Conservation (phyloP, 495 filamentous ascomycete genomes). For the Podospora anserina region DNA sequence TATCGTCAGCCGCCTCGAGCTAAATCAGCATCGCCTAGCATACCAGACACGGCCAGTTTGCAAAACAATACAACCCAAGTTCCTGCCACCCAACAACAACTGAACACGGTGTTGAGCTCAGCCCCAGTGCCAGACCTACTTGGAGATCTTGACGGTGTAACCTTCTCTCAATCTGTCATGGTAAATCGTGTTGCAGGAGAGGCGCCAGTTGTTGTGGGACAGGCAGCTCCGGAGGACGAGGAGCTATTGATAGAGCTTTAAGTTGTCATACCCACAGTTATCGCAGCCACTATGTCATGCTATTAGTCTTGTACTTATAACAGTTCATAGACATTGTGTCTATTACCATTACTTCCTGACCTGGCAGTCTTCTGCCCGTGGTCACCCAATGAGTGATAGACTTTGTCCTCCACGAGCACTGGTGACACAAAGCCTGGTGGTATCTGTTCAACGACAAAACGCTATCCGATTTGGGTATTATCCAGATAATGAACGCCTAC, state of each 20-base stretch:
- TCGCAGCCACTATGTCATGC: not conserved
- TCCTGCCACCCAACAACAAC: not conserved
- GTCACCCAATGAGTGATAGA: not conserved
- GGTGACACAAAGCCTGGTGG: not conserved
- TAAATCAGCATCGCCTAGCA: not conserved
- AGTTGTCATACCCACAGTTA: not conserved
- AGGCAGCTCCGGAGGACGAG: not conserved
- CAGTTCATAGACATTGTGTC: too few relatives aligned
- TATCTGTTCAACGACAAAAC: not conserved
- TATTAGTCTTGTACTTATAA: not conserved
- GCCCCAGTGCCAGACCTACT: not conserved
- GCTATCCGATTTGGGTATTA: not conserved
- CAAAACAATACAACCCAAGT: not conserved
- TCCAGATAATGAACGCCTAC: not conserved
- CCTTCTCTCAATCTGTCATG: not conserved
- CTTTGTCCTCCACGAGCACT: not conserved
- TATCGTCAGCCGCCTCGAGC: not conserved
- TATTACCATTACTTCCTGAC: too few relatives aligned
- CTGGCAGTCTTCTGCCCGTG: not conserved
- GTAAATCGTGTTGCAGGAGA: not conserved
- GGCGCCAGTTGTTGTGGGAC: not conserved
- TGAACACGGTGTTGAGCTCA: not conserved
- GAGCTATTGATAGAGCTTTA: not conserved
- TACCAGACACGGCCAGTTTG: not conserved
- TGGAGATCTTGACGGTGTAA: not conserved